phyloP scores from a whole-genome alignment of 1,284 basidiomycete species.

The Heterobasidion occidentale region DNA sequence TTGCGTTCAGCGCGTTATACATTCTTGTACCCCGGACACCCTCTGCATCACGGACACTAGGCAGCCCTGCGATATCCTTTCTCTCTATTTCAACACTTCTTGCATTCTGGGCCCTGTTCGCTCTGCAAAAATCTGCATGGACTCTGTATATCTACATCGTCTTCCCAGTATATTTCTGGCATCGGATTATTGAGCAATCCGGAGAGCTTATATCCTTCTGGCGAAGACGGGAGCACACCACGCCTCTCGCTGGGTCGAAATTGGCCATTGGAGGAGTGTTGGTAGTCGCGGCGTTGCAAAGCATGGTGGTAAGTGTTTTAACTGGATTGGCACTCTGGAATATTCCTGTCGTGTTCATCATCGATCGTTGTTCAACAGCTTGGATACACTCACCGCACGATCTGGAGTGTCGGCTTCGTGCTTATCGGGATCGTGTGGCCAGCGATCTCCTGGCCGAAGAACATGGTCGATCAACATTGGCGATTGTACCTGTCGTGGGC shows the following conservation, averaged over 20 bases:
- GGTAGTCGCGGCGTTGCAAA: constrained; percentile 41
- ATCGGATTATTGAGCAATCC: constrained; percentile 22
- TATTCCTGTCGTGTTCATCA: neutral
- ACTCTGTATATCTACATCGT: constrained; percentile 74
- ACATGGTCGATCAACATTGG: constrained; percentile 21
- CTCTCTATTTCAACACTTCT: constrained; percentile 26
- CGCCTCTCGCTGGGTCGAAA: constrained; percentile 5
- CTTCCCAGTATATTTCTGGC: constrained; percentile 78
- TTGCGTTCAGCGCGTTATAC: constrained; percentile 53
- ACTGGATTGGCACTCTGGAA: neutral
- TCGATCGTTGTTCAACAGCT: constrained; percentile 27
- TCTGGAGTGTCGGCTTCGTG: constrained; percentile 70
- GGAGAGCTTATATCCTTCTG: constrained; percentile 21
- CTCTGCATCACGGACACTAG: neutral
- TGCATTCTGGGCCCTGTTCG: constrained; percentile 46
- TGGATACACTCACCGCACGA: constrained; percentile 60
- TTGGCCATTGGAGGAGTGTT: constrained; percentile 21
- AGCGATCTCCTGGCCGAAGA: constrained; percentile 34
- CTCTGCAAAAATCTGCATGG: constrained; percentile 57
- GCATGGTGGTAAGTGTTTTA: constrained; percentile 60
- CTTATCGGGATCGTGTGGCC: constrained; percentile 70
- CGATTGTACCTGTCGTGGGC: constrained; percentile 39
- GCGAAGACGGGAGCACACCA: constrained; percentile 18
- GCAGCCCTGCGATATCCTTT: constrained; percentile 9
- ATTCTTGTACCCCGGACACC: constrained; percentile 30